A percentile compares a stretch with the other conserved stretches of the same genome.
phyloP scores from a whole-genome alignment of 495 filamentous ascomycete species.

The Alectoria sarmentosa region DNA sequence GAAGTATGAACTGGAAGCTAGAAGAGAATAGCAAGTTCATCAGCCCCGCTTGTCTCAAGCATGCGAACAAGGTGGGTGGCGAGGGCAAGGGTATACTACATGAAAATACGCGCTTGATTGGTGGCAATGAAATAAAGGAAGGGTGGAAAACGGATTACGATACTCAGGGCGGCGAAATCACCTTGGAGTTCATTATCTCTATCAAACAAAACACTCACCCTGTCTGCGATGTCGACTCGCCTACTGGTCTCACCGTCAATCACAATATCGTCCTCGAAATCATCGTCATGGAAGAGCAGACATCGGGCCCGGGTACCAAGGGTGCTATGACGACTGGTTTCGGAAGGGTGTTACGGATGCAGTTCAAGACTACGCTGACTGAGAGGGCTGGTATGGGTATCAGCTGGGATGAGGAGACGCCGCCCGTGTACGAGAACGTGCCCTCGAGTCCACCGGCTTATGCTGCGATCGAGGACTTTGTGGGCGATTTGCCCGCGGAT shows the following conservation, averaged over 20 bases:
- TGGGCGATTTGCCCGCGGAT: slow-evolving; percentile 23
- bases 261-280: slow-evolving; percentile 89
- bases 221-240: slow-evolving; percentile 71
- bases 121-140: slow-evolving; percentile 62
- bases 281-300: slow-evolving; percentile 90
- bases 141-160: slow-evolving; percentile 98
- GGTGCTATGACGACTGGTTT: slow-evolving; percentile 43
- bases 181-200: slow-evolving; percentile 71
- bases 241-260: slow-evolving; percentile 68
- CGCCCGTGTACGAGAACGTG: slow-evolving; percentile 91
- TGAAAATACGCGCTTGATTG: slow-evolving; percentile 68
- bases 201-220: slow-evolving; percentile 55
- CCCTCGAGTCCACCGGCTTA: slow-evolving; percentile 83
- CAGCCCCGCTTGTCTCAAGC: slow-evolving; percentile 73
- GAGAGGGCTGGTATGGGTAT: slow-evolving; percentile 84
- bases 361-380: slow-evolving; percentile 75
- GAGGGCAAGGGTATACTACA: slow-evolving; percentile 71
- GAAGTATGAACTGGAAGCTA: slow-evolving; percentile 86
- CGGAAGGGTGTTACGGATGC: slow-evolving; percentile 87
- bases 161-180: slow-evolving; percentile 61
- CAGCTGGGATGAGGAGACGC: slow-evolving; percentile 94
- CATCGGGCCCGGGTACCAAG: slow-evolving; percentile 38
- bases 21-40: slow-evolving; percentile 78
- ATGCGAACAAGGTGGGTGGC: slow-evolving; percentile 63
- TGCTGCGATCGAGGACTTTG: slow-evolving; percentile 37